A percentile compares a stretch with the other conserved stretches of the same genome.
These are phyloP conservation scores for Didymosphaeria variabile DNA, from an alignment of 2,329 filamentous ascomycete genomes.

Conservation along the genomic window DNA sequence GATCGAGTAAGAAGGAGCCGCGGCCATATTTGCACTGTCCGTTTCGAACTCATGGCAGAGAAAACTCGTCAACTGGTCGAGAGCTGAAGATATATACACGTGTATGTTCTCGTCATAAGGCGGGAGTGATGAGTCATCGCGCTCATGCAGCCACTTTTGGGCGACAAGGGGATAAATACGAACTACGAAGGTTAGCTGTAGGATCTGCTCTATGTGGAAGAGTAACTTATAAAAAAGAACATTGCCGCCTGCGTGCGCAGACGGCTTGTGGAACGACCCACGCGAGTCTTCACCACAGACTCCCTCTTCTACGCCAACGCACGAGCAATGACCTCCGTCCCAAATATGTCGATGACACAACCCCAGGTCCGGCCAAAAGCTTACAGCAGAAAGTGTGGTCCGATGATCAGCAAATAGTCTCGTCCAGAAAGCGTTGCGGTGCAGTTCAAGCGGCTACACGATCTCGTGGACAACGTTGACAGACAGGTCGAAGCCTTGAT, in stretches of 20 bases:
- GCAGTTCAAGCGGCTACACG: conserved; percentile 21
- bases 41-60: too few relatives aligned
- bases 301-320: conserved; percentile 29
- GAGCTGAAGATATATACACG: too few relatives aligned
- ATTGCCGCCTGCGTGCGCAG: conserved; percentile 36
- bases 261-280: conserved; percentile 29
- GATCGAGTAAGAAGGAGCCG: background rate
- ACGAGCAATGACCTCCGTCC: conserved; percentile 17
- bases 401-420: conserved; percentile 23
- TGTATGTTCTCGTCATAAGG: too few relatives aligned
- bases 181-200: conserved; percentile 32
- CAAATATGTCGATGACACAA: conserved; percentile 14
- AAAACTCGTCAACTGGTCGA: too few relatives aligned
- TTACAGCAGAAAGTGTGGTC: conserved; percentile 21
- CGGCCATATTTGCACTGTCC: background rate
- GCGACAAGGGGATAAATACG: background rate
- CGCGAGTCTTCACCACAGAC: conserved; percentile 26
- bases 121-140: conserved; percentile 1
- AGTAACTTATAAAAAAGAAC: conserved; percentile 54
- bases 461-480: conserved; percentile 28
- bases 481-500: conserved; percentile 54
- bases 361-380: conserved; percentile 34
- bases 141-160: background rate
- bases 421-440: conserved; percentile 15
- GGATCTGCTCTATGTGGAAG: conserved; percentile 24